Evolutionary conservation across 495 filamentous ascomycete species (phyloP).

Genomic region (Schizothecium vesticola): DNA sequence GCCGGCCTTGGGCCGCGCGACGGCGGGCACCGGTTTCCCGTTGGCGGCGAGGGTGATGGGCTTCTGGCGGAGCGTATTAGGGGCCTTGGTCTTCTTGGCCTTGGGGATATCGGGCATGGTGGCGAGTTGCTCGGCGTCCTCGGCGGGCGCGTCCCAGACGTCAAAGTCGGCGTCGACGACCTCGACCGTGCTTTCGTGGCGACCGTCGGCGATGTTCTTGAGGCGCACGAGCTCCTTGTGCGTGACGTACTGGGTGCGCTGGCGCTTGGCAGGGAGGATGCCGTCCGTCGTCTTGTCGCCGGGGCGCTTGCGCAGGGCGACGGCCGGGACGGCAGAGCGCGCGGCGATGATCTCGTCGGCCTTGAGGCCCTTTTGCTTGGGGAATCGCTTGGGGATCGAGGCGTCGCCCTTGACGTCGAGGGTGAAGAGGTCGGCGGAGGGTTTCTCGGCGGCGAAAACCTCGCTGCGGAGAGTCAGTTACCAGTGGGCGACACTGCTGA

Average conservation of each 20-base stretch:
- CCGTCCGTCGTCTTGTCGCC: slow-evolving; percentile 54
- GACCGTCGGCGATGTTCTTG: slow-evolving; percentile 68
- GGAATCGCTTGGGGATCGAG: slow-evolving; percentile 40
- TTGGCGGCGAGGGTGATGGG: slow-evolving; percentile 75
- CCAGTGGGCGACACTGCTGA: neutral
- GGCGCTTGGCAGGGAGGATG: slow-evolving; percentile 67
- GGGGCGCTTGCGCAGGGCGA: slow-evolving; percentile 69
- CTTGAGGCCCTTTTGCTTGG: slow-evolving; percentile 71
- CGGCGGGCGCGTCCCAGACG: slow-evolving; percentile 61
- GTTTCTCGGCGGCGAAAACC: slow-evolving; percentile 70
- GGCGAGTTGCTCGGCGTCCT: slow-evolving; percentile 42
- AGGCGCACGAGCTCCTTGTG: slow-evolving; percentile 74
- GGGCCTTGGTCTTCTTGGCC: slow-evolving; percentile 60
- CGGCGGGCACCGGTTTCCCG: slow-evolving; percentile 71
- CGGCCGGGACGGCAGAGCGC: slow-evolving; percentile 72
- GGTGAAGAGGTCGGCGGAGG: slow-evolving; percentile 71
- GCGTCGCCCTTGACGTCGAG: slow-evolving; percentile 50
- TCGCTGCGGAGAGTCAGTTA: slow-evolving; percentile 54
- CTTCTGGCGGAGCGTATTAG: slow-evolving; percentile 66
- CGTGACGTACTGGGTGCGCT: slow-evolving; percentile 67
- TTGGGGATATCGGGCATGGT: slow-evolving; percentile 58
- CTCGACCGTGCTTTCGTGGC: slow-evolving; percentile 51
- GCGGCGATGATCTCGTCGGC: slow-evolving; percentile 84
- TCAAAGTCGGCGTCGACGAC: slow-evolving; percentile 60
- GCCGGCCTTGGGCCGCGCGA: slow-evolving; percentile 70